A percentile compares a stretch with the other conserved stretches of the same genome.
Evolutionary conservation across 306 rosid species (phyloP).

Genomic region (Vachellia pachyceras): DNA sequence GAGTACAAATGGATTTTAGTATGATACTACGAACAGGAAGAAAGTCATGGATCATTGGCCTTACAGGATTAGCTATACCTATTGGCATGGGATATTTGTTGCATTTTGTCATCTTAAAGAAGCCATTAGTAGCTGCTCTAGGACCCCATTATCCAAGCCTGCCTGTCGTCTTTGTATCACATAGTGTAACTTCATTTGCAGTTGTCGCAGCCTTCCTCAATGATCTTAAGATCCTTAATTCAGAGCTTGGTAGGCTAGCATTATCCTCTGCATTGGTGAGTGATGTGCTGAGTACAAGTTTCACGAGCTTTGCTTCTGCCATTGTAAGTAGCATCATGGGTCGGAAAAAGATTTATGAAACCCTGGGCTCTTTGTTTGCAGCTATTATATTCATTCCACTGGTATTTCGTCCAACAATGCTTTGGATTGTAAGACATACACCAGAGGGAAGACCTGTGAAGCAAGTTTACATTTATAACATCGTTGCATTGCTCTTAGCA

Average conservation of each 20-base stretch:
- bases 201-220: constrained; percentile 41
- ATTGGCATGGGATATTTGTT: background rate
- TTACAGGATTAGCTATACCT: constrained; percentile 31
- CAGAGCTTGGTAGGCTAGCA: constrained; percentile 54
- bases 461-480: constrained; percentile 28
- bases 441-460: constrained; percentile 64
- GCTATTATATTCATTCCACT: background rate
- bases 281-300: constrained; percentile 23
- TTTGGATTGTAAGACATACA: constrained; percentile 53
- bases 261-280: constrained; percentile 56
- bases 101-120: background rate
- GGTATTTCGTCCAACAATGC: constrained; percentile 50
- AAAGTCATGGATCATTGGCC: constrained; percentile 46
- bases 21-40: constrained; percentile 53
- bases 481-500: constrained; percentile 40
- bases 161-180: constrained; percentile 21
- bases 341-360: fast-evolving
- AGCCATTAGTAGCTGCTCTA: background rate
- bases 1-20: constrained; percentile 65
- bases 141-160: background rate
- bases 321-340: background rate
- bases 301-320: background rate
- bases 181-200: constrained; percentile 42
- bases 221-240: constrained; percentile 53
- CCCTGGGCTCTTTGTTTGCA: background rate